Evolutionary conservation across 352 stramenopile species (phyloP).

Genomic region (Phytophthora vignae): DNA sequence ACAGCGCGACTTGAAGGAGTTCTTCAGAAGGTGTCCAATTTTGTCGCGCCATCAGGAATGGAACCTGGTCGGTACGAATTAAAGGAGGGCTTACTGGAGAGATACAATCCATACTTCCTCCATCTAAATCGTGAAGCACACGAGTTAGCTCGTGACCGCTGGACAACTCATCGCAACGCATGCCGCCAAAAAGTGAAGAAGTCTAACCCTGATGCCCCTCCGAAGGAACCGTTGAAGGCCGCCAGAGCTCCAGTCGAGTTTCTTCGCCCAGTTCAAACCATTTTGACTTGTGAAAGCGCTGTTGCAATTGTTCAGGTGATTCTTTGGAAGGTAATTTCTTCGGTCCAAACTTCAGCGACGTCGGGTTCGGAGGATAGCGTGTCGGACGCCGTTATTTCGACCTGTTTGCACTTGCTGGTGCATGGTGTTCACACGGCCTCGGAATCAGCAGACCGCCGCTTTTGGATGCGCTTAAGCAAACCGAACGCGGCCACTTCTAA

Average conservation of each 20-base stretch:
- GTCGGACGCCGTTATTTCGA: conserved; percentile 87
- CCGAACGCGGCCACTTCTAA: conserved; percentile 41
- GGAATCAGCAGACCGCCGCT: conserved; percentile 32
- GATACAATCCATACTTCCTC: conserved; percentile 89
- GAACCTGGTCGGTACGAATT: conserved; percentile 86
- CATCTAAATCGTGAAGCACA: conserved; percentile 88
- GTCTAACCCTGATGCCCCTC: conserved; percentile 12
- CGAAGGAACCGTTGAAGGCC: conserved; percentile 55
- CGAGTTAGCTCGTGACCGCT: conserved; percentile 83
- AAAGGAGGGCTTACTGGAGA: conserved; percentile 74
- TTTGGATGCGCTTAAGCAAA: conserved; percentile 63
- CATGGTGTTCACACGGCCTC: conserved; percentile 77
- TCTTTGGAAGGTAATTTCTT: conserved; percentile 66
- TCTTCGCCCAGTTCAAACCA: conserved; percentile 58
- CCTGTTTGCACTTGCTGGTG: conserved; percentile 81
- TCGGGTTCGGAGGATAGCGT: conserved; percentile 47
- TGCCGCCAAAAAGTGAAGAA: conserved; percentile 45
- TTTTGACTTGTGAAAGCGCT: conserved; percentile 78
- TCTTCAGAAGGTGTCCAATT: conserved; percentile 70
- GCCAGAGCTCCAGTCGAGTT: conserved; percentile 53
- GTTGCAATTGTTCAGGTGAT: conserved; percentile 71
- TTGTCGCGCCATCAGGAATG: conserved; percentile 75
- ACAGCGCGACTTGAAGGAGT: conserved; percentile 70
- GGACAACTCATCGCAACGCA: conserved; percentile 76
- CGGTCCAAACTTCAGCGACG: conserved; percentile 18